Base-by-base conservation (phyloP, 805 yeast genomes). In the Candida chauliodis region DNA sequence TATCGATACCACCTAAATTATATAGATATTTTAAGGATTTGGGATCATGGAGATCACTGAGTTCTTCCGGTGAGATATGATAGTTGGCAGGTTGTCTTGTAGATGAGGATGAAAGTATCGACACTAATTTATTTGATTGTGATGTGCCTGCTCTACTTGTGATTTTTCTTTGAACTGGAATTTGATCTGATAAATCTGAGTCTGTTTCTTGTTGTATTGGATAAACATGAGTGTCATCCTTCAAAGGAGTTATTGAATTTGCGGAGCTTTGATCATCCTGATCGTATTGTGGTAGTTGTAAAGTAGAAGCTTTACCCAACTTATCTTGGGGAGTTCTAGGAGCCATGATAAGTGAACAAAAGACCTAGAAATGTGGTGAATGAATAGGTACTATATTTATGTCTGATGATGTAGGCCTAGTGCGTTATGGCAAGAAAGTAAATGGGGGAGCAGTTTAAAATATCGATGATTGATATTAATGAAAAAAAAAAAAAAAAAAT, bases 31-130 rank as follows among this genome's bases (percentile, higher is more conserved):
- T 47, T 8, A 81, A 49, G 0, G 82, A 75, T 54, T 81, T 81
- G 7, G 86, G 85, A 51, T 81, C 86, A 48, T 79, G 84, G 17
- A 81, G 58, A 6, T 54, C 66, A 11, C 70, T 55, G 30, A 81
- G 61, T 13, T 71, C 66, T 15, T 50, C 42, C 1, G 46, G 38
- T 10, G 45, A 36, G 3, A 53, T 28, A 2, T 41, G 36, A 26
- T 26, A 33, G 7, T 26, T 15, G 10, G 26, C 15, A 11, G 30
- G 35, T 21, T 21, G 20, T 24, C 26, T 13, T 6, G 14, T 23
- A n/a, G 19, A 16, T 10, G 29, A 30, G n/a, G 33, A 22, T 19
- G 38, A 38, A 21, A 32, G 23, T 4, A 29, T 22, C 4, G 42
- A 42, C 2, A 29, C 11, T 31, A 26, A 15, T 25, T 31, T 37